Evolutionary conservation across 371 early-diverging fungal genomes (phyloP).

Genomic region (Chytridiales sp.): DNA sequence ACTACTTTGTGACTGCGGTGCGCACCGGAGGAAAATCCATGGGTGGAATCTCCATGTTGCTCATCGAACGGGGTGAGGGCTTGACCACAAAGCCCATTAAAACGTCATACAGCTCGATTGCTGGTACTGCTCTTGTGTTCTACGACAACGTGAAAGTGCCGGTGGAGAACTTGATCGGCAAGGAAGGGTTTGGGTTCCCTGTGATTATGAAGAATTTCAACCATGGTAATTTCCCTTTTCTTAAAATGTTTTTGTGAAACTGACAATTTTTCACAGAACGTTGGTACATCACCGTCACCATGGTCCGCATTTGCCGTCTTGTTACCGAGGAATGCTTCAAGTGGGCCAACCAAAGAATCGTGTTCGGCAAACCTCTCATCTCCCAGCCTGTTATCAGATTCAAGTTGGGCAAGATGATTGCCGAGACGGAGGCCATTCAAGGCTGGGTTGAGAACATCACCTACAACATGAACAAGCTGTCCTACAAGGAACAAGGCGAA

Average conservation of each 20-base stretch:
- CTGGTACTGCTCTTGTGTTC: slow-evolving; percentile 48
- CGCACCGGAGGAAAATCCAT: slow-evolving; percentile 37
- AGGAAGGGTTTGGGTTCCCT: slow-evolving; percentile 38
- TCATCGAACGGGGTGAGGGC: slow-evolving; percentile 44
- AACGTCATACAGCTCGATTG: slow-evolving; percentile 58
- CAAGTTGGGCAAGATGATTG: slow-evolving; percentile 49
- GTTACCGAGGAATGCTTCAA: slow-evolving; percentile 47
- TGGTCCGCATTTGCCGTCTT: slow-evolving; percentile 23
- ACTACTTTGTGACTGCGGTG: slow-evolving; percentile 50
- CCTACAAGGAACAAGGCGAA: slow-evolving; percentile 58
- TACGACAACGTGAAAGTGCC: slow-evolving; percentile 51
- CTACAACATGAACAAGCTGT: slow-evolving; percentile 67
- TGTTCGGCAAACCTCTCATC: slow-evolving; percentile 47
- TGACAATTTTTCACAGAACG: slow-evolving; percentile 26
- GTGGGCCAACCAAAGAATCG: slow-evolving; percentile 47
- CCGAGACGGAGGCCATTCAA: slow-evolving; percentile 37
- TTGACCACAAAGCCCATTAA: slow-evolving; percentile 62
- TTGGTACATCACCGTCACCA: slow-evolving; percentile 37
- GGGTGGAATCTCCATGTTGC: slow-evolving; percentile 48
- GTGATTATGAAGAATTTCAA: slow-evolving; percentile 47
- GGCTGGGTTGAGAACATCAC: slow-evolving; percentile 52
- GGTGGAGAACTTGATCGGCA: slow-evolving; percentile 46
- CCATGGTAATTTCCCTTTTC: no score
- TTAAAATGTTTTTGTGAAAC: slow-evolving; percentile 40
- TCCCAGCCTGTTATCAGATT: slow-evolving; percentile 47